Evolutionary conservation across 495 filamentous ascomycete genomes (phyloP).

Genomic region (Alectoria sarmentosa): DNA sequence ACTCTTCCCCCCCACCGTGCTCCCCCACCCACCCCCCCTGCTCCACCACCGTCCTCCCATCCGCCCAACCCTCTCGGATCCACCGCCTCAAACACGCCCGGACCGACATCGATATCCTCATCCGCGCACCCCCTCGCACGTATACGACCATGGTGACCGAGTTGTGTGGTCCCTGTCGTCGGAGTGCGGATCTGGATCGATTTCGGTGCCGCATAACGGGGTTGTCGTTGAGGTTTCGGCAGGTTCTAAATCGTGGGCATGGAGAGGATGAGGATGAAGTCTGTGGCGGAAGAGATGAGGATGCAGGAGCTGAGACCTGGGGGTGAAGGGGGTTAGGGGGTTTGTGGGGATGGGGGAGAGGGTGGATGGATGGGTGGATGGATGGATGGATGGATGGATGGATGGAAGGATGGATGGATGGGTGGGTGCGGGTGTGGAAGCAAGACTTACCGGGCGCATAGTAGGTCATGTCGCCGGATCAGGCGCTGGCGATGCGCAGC

Average conservation of each 20-base stretch:
- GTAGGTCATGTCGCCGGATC: slow-evolving; percentile 37
- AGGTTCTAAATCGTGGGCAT: slow-evolving; percentile 24
- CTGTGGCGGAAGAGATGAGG: slow-evolving; percentile 10
- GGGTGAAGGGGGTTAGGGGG: too few relatives aligned
- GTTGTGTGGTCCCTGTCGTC: slow-evolving; percentile 15
- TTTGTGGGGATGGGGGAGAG: too few relatives aligned
- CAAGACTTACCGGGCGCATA: slow-evolving; percentile 29
- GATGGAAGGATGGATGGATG: too few relatives aligned
- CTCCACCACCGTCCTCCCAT: slow-evolving; percentile 19
- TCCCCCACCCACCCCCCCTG: slow-evolving; percentile 15
- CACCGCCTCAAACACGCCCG: slow-evolving; percentile 18
- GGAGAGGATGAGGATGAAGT: slow-evolving; percentile 36
- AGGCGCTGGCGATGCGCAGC: slow-evolving; percentile 6
- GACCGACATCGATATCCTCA: slow-evolving; percentile 27
- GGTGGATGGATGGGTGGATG: background rate
- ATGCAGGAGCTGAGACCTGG: slow-evolving; percentile 41
- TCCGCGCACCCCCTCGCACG: slow-evolving; percentile 27
- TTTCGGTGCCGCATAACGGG: slow-evolving; percentile 34
- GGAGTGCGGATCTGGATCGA: slow-evolving; percentile 28
- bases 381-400: too few relatives aligned
- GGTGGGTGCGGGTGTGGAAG: too few relatives aligned
- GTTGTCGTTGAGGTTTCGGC: slow-evolving; percentile 37
- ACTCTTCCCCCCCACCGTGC: slow-evolving; percentile 15
- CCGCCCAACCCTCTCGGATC: slow-evolving; percentile 16
- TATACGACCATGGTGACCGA: slow-evolving; percentile 30